phyloP scores from a whole-genome alignment of 1,284 basidiomycete species.

The Taiwanofungus camphoratus region DNA sequence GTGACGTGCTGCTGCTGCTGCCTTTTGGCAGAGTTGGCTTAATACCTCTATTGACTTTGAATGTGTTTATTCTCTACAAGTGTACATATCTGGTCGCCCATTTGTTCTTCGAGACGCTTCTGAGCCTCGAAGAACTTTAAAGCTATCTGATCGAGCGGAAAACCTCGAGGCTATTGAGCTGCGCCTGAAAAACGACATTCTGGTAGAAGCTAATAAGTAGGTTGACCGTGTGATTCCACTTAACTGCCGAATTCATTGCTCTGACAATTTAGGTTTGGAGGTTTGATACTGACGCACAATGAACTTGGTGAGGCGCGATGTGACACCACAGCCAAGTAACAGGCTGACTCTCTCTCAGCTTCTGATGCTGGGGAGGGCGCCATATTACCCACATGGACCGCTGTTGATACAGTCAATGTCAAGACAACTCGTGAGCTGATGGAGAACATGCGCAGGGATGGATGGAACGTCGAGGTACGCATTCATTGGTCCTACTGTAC shows the following conservation, averaged over 20 bases:
- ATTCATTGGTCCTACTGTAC: background rate
- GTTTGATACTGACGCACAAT: constrained; percentile 90
- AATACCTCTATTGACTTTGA: too few species aligned
- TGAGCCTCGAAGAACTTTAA: constrained; percentile 76
- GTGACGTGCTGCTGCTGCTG: background rate
- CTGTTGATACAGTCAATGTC: constrained; percentile 82
- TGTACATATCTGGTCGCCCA: constrained; percentile 91
- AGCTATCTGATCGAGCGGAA: constrained; percentile 87
- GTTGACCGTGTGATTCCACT: constrained; percentile 15
- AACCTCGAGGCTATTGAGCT: constrained; percentile 95
- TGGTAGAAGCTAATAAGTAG: constrained; percentile 80
- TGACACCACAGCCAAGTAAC: background rate
- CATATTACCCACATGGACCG: constrained; percentile 92
- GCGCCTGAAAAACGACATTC: constrained; percentile 87
- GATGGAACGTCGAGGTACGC: constrained; percentile 86
- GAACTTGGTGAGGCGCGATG: constrained; percentile 58
- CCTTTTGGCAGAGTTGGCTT: too few species aligned
- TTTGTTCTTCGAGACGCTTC: constrained; percentile 95
- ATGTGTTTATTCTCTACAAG: constrained; percentile 34
- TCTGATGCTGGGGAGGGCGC: constrained; percentile 72
- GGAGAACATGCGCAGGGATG: constrained; percentile 71
- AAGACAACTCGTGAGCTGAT: constrained; percentile 88
- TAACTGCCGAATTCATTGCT: background rate
- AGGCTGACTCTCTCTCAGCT: constrained; percentile 30
- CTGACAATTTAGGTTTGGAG: constrained; percentile 62